Base-by-base conservation (phyloP, 495 filamentous ascomycete species). In the Hapsidospora chrysogenum region DNA sequence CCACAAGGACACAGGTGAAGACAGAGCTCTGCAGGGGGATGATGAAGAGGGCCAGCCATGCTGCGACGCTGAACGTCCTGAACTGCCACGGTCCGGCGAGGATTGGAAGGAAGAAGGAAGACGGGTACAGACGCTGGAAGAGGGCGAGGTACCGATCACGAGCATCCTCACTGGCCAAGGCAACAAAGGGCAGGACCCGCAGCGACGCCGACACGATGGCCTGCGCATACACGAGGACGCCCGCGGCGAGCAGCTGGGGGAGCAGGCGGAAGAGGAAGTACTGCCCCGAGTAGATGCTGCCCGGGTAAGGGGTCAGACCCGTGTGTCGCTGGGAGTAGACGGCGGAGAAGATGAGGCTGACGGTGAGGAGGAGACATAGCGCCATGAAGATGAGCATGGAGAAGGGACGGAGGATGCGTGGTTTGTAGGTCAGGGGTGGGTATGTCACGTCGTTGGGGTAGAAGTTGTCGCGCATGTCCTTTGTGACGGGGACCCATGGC, bases 191-290 rank as follows among this genome's bases (percentile, higher is more conserved):
- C 42, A 80, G 59, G 16, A 77, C 68, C 38, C 85, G 78, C 43
- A 79, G 74, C n/a, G 83, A 62, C 11, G 85, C 77, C 1, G 68
- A 63, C 45, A 85, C 69, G 31, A 93, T 55, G 35, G 76, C 70
- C 42, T 89, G 69, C 1, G 76, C 68, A 63, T 78, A 86, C 9
- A 93, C 49, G 17, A 87, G 56, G 11, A 92, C 55, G n/a, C 75
- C 41, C 1, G 70, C 68, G 2, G 74, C 82, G n/a, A 89, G 41
- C 1, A 92, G 58, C 38, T 81, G 82, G 3, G 85, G 85, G 5
- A 94, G 50, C 47, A 85, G 84, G 39, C 82, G 68, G 49, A 92
- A 80, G 35, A 92, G 56, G 51, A 93, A 93, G 49, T 92, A 94
- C n/a, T 72, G 68, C 7, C 60, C 57, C 17, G 73, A 76, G 33